phyloP scores from a whole-genome alignment of 306 rosid species.

The Quercus suber region DNA sequence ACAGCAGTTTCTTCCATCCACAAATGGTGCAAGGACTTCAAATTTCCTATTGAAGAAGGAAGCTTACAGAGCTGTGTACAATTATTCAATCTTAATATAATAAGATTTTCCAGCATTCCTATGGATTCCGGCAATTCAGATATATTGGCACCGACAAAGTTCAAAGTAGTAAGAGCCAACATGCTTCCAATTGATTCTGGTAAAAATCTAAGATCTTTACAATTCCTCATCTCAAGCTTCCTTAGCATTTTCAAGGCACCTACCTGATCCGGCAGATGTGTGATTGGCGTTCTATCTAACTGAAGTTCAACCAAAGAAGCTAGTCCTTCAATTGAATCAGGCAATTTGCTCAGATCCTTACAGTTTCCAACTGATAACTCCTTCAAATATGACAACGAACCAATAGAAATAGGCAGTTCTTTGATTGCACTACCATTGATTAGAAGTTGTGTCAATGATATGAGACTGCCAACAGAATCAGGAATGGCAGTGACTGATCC shows the following conservation, averaged over 20 bases:
- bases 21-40: conserved; percentile 43
- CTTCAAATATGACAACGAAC: conserved; percentile 43
- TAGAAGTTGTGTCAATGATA: conserved; percentile 26
- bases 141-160: conserved; percentile 32
- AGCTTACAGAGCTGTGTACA: conserved; percentile 44
- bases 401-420: conserved; percentile 52
- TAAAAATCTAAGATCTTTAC: conserved; percentile 40
- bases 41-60: conserved; percentile 55
- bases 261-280: conserved; percentile 50
- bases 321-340: conserved; percentile 35
- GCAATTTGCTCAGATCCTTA: conserved; percentile 29
- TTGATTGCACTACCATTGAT: conserved; percentile 22
- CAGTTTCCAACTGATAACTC: conserved; percentile 34
- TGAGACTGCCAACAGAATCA: conserved; percentile 41
- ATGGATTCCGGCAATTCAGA: conserved; percentile 48
- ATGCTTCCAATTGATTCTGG: conserved; percentile 56
- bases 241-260: conserved; percentile 48
- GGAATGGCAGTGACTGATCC: conserved; percentile 43
- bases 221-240: conserved; percentile 48
- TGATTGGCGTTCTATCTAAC: conserved; percentile 44
- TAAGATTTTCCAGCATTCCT: conserved; percentile 55
- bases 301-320: conserved; percentile 41
- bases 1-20: conserved; percentile 45
- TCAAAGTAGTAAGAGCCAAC: conserved; percentile 34
- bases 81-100: conserved; percentile 26